Evolutionary conservation across 1,139 yeast species (phyloP), one percentile per base, ranked within the genome.

Genomic region (Candida gigantensis): DNA sequence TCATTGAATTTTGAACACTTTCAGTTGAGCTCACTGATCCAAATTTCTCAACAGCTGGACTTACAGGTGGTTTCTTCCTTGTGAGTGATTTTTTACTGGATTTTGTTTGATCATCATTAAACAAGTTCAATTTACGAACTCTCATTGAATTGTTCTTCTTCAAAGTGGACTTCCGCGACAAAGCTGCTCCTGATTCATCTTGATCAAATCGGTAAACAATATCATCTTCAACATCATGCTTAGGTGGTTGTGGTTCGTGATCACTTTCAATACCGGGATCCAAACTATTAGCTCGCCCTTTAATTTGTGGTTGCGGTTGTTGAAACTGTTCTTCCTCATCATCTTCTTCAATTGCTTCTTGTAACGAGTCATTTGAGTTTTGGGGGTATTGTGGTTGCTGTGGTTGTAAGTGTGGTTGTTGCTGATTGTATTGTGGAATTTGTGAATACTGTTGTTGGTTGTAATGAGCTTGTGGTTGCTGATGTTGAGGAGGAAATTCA

Each of bases 141-240:
- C 71, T 60, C 65, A 66, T 62, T 5, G 75, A 69, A 42, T 68
- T 67, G 19, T 68, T 55, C 41, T 67, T 66, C 41, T 62, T 65
- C 29, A 68, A 45, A 1, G 74, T 68, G 2, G 72, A 65, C 35
- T 65, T 67, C 34, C 74, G 49, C 2, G 74, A 65, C n/a, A 66
- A 41, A 14, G 55, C 51, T 2, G 57, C 58, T 13, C 50, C 20
- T n/a, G 47, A 52, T 10, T 53, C 57, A 7, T 57, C 58, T 12
- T 53, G 57, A 7, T 62, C 68, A 36, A 62, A 61, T 15, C 58
- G 53, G 46, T 65, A 65, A 5, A 62, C 60, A 5, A 55, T 62
- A 28, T 61, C 68, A 1, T 57, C 56, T 10, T 58, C 63, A 8
- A 55, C 56, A 10, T 27, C 33, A 16, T 24, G 27, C 13, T 43